phyloP scores from a whole-genome alignment of 306 rosid genomes.

The Corylus avellana region DNA sequence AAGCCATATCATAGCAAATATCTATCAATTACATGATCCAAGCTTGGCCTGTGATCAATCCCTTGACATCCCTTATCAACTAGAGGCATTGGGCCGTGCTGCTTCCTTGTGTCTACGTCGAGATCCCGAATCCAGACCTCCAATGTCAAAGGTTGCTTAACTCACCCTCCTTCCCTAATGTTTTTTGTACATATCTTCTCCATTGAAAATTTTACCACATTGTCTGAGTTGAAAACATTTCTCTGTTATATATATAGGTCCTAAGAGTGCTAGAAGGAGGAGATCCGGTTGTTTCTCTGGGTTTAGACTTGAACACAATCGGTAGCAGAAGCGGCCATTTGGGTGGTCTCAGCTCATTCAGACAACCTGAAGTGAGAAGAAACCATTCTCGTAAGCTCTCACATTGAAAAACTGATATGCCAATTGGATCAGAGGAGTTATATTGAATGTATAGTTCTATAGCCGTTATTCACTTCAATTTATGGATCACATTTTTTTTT shows the following conservation, averaged over 20 bases:
- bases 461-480: neutral
- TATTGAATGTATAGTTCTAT: neutral
- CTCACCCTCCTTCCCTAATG: neutral
- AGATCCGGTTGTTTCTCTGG: constrained; percentile 56
- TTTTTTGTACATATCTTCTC: neutral
- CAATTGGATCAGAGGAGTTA: constrained; percentile 16
- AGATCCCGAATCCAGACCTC: constrained; percentile 83
- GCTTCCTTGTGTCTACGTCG: constrained; percentile 77
- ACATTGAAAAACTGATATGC: constrained; percentile 50
- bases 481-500: neutral
- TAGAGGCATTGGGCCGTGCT: constrained; percentile 79
- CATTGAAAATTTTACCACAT: neutral
- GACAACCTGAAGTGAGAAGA: constrained; percentile 46
- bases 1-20: constrained; percentile 47
- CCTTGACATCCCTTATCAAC: constrained; percentile 60
- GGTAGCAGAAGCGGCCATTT: constrained; percentile 82
- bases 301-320: constrained; percentile 59
- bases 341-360: constrained; percentile 52
- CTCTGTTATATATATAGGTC: constrained; percentile 49
- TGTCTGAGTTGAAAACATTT: constrained; percentile 10
- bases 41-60: constrained; percentile 51
- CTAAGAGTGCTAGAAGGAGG: constrained; percentile 94
- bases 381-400: constrained; percentile 80
- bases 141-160: constrained; percentile 77
- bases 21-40: constrained; percentile 58